Base-by-base conservation (phyloP, 495 filamentous ascomycete species). In the Penicillium pancosmium region DNA sequence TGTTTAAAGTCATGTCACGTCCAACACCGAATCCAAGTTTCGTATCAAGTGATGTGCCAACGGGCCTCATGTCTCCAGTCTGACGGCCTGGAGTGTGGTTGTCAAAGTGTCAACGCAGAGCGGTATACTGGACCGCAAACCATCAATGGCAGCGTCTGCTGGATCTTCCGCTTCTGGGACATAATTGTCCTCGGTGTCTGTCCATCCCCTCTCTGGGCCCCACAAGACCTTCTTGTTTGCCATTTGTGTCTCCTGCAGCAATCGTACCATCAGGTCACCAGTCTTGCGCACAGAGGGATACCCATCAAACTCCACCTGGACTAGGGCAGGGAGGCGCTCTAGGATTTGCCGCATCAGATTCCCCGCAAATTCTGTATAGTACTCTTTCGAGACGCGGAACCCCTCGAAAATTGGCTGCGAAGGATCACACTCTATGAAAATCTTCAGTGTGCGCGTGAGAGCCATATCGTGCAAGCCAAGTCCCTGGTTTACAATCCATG, bases 401-500 rank as follows among this genome's bases (percentile, higher is more conserved):
- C 90, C 90, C 43, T 83, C 83, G 68, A 91, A 93, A 4, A 88
- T 70, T 31, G 81, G 80, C 63, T 90, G 82, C 31, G 86, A 88
- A 0, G 92, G 91, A 67, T 96, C 92, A 62, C 79, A 84, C 72
- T 95, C 85, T 23, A 93, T 82, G 65, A 91, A 93, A 0, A 96
- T 82, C 52, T 86, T 89, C 48, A 96, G 69, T 12, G 78, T 81
- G 40, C 82, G 79, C 19, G 89, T 78, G 46, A 79, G 80, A 34
- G 69, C 71, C 75, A 87, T 86, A 44, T 92, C 84, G 38, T 75
- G 67, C 23, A 95, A 75, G 0, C 90, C 89, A 23, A 94, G 76
- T 1, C 80, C 72, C 5, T 79, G 69, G 60, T 85, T 87, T 25
- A 92, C 86, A 3, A 81, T 80, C 91, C 91, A 94, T 47, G 86